Conservation (phyloP, 2,329 filamentous ascomycete genomes). For the Stenocarpella maydis region DNA sequence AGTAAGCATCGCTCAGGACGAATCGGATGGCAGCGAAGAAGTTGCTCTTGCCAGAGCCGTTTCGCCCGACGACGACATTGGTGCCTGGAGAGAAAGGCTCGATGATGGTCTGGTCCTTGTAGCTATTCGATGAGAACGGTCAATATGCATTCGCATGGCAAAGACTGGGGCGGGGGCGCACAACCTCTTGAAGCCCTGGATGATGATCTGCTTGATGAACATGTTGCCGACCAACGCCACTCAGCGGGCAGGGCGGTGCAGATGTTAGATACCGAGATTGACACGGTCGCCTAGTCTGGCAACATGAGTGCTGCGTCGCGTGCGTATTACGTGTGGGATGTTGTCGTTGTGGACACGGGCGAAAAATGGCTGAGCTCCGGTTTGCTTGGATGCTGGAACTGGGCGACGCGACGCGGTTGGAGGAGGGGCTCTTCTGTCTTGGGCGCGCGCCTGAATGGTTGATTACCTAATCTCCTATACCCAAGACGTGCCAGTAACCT, state of each 20-base stretch:
- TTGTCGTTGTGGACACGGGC: conserved; percentile 15
- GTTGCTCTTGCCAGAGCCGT: conserved; percentile 99
- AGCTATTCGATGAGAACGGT: conserved; percentile 62
- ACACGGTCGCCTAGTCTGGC: conserved; percentile 19
- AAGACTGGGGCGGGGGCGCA: conserved; percentile 11
- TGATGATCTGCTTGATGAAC: conserved; percentile 99
- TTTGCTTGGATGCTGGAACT: conserved; percentile 21
- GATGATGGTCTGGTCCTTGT: conserved; percentile 99
- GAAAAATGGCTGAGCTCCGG: conserved; percentile 2
- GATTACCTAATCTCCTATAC: conserved; percentile 2
- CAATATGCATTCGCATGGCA: conserved; percentile 21
- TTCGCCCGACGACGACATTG: conserved; percentile 98
- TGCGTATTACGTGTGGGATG: neutral
- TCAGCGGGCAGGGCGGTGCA: conserved; percentile 36
- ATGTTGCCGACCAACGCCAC: conserved; percentile 60
- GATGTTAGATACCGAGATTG: conserved; percentile 15
- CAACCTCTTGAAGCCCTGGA: conserved; percentile 99
- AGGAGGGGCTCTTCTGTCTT: neutral
- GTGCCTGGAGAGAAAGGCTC: conserved; percentile 97
- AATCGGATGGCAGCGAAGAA: conserved; percentile 99
- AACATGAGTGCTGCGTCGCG: neutral
- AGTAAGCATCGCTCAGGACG: conserved; percentile 97
- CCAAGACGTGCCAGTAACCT: neutral
- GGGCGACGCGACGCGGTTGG: conserved; percentile 33
- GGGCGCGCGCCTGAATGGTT: neutral